A percentile compares a stretch with the other conserved stretches of the same genome.
These are phyloP conservation scores for Daldinia sp. DNA, from an alignment of 2,329 filamentous ascomycete genomes.

Conservation along the genomic window DNA sequence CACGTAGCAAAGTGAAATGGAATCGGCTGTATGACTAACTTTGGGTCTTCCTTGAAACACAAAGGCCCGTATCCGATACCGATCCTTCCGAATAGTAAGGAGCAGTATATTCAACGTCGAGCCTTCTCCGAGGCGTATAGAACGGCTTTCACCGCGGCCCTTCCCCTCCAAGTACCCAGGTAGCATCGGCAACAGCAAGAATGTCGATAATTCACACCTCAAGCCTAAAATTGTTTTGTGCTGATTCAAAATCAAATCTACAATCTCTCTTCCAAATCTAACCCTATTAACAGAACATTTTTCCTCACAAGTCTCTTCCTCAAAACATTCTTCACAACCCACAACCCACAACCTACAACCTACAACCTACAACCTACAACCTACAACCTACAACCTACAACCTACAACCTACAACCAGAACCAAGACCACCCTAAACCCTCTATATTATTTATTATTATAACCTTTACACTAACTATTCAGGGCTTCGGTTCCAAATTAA, in stretches of 20 bases:
- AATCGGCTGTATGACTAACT: background rate
- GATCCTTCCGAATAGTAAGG: background rate
- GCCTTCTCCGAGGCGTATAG: background rate
- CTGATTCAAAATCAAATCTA: background rate
- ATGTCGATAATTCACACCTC: background rate
- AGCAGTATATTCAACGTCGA: background rate
- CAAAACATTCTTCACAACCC: background rate
- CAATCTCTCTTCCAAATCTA: background rate
- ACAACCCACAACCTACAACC: background rate
- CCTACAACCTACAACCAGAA: background rate
- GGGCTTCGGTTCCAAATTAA: too few relatives aligned
- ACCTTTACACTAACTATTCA: background rate
- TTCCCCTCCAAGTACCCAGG: background rate
- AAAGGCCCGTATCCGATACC: background rate
- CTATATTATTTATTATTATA: background rate
- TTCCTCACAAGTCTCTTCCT: too few relatives aligned
- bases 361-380: too few relatives aligned
- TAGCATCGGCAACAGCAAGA: background rate
- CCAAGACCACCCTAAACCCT: background rate
- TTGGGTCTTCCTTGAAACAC: background rate
- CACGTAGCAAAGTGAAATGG: too few relatives aligned
- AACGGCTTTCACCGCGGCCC: background rate
- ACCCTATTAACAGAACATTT: background rate
- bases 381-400: background rate
- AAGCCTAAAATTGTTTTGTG: background rate